Base-by-base conservation (phyloP, 2,329 filamentous ascomycete genomes). In the Stylonectria norvegica region DNA sequence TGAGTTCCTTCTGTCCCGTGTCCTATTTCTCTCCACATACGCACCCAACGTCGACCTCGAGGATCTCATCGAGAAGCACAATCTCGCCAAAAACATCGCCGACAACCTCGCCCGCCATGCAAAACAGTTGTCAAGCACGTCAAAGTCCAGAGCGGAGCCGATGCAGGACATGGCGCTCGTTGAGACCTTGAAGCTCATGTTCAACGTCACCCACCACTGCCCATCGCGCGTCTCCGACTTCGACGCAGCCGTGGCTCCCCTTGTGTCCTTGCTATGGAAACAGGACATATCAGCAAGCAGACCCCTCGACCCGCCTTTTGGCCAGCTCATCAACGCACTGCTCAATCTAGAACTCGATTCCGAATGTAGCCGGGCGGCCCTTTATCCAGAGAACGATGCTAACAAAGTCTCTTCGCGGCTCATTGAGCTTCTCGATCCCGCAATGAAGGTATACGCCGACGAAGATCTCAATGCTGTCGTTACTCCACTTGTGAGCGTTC, bases 151-250 rank as follows among this genome's bases (percentile, higher is more conserved):
- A 9, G 50, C 50, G 10, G 68, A 78, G 29, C 75, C 78, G 0
- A 86, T 90, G 75, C 81, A 85, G 49, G 81, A 85, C 43, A 81
- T 91, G 79, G 89, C 90, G 1, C 72, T 97, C 25, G 75, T 74
- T 7, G 91, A 97, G 63, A 91, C 86, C 0, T 69, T 93, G 35
- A 96, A 95, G 58, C 73, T 97, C 28, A 68, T 95, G 36, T 97
- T 94, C 72, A 96, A 96, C 63, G 73, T 95, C 38, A 86, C 85
- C 2, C 83, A 90, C 54, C 81, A 83, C 56, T 85, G 83, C 50
- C 79, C 81, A 4, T 73, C 82, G 29, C 72, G 83, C 18, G 65
- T 69, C 4, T 61, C 70, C 1, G 66, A 71, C 1, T 94, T 96
- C 58, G 79, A 79, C 2, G 68, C 76, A 16, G 80, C 84, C 3